These are phyloP conservation scores for Colletotrichum lentis DNA, from an alignment of 2,329 filamentous ascomycete genomes.

Conservation along the genomic window DNA sequence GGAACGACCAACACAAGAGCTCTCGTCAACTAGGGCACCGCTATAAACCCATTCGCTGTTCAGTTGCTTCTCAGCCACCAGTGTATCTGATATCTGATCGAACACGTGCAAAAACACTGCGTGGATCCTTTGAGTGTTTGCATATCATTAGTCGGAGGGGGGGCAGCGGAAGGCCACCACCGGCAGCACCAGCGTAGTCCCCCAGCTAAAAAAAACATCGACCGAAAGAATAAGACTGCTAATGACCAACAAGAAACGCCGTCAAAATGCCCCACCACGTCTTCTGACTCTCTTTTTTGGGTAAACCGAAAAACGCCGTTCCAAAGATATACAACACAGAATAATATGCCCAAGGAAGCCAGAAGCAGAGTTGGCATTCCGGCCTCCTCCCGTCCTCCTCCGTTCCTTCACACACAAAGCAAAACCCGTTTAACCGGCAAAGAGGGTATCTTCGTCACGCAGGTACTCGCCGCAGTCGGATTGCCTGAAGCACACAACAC, in stretches of 20 bases:
- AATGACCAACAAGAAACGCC: conserved; percentile 35
- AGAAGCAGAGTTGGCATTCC: not conserved
- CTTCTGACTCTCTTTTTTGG: conserved; percentile 29
- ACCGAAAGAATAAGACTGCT: conserved; percentile 23
- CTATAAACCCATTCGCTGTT: not conserved
- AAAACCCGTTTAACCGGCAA: conserved; percentile 57
- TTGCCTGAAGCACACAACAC: conserved; percentile 88
- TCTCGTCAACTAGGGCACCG: not conserved
- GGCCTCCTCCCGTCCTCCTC: not conserved
- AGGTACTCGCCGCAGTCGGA: conserved; percentile 95
- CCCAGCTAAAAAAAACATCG: not conserved
- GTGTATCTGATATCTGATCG: not conserved
- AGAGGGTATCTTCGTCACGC: conserved; percentile 77
- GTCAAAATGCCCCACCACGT: conserved; percentile 32
- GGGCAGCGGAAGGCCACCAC: conserved; percentile 8
- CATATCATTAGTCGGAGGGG: not conserved
- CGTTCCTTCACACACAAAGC: not conserved
- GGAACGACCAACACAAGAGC: not conserved
- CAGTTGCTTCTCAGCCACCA: not conserved
- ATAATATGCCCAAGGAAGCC: not conserved
- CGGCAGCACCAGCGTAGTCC: conserved; percentile 11
- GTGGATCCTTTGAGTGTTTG: not conserved
- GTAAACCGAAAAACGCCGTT: conserved; percentile 32
- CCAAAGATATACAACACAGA: conserved; percentile 21
- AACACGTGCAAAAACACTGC: not conserved